A percentile compares a stretch with the other conserved stretches of the same genome.
These are phyloP conservation scores for Aspergillus affinis DNA, from an alignment of 495 filamentous ascomycete genomes.

Conservation along the genomic window DNA sequence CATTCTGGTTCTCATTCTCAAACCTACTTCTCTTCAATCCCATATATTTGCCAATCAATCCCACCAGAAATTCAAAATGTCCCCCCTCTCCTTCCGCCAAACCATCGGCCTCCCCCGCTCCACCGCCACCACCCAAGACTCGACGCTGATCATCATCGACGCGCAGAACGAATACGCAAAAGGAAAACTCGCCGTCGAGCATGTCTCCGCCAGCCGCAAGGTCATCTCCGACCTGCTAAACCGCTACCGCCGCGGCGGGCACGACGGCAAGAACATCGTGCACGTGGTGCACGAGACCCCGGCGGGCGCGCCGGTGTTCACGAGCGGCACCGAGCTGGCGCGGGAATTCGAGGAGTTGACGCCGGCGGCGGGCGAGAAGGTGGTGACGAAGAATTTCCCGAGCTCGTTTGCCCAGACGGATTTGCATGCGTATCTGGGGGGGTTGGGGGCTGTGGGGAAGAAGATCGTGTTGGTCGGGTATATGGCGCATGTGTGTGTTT, in stretches of 20 bases:
- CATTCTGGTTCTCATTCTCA: neutral
- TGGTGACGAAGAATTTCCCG: conserved; percentile 47
- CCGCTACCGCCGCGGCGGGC: conserved; percentile 45
- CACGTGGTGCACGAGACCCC: conserved; percentile 57
- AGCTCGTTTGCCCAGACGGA: conserved; percentile 49
- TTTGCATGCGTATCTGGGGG: conserved; percentile 38
- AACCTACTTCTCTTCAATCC: neutral
- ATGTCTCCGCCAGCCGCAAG: conserved; percentile 44
- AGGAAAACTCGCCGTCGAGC: conserved; percentile 50
- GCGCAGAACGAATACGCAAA: conserved; percentile 62
- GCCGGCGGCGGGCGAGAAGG: conserved; percentile 45
- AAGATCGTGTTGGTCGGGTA: conserved; percentile 55
- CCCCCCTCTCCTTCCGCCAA: conserved; percentile 49
- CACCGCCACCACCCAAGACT: conserved; percentile 50
- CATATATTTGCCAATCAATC: neutral
- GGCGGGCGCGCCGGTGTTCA: conserved; percentile 60
- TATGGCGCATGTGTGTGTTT: conserved; percentile 64
- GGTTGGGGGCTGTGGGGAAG: conserved; percentile 34
- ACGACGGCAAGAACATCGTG: conserved; percentile 46
- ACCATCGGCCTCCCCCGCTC: conserved; percentile 48
- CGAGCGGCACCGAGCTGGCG: conserved; percentile 50
- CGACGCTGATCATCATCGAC: conserved; percentile 61
- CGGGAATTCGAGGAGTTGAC: conserved; percentile 53
- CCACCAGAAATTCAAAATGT: neutral
- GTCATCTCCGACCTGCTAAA: conserved; percentile 49